phyloP scores from a whole-genome alignment of 371 early-diverging fungal genomes.

The Saksenaea vasiformis region DNA sequence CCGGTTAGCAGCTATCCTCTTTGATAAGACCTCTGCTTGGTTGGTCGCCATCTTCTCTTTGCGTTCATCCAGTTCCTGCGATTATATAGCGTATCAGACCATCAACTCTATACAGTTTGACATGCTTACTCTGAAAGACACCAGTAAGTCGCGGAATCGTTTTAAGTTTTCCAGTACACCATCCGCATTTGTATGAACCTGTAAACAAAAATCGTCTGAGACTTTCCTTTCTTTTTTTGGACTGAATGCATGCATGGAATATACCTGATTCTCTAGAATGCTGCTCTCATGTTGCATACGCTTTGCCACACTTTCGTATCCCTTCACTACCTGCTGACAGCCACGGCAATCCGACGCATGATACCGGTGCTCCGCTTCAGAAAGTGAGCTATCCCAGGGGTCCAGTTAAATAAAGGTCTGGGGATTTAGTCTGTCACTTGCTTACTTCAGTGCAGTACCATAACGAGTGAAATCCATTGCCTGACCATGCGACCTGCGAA shows the following conservation, averaged over 20 bases:
- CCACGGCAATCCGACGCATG: slow-evolving; percentile 61
- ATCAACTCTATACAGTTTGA: slow-evolving; percentile 26
- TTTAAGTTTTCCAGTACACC: slow-evolving; percentile 71
- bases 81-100: slow-evolving; percentile 15
- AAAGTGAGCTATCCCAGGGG: slow-evolving; percentile 13
- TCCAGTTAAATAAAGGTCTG: not conserved
- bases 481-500: slow-evolving; percentile 65
- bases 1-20: slow-evolving; percentile 33
- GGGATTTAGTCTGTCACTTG: not conserved
- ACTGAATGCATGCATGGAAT: not conserved
- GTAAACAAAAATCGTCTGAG: not conserved
- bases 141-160: slow-evolving; percentile 67
- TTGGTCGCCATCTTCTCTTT: slow-evolving; percentile 24
- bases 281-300: slow-evolving; percentile 57
- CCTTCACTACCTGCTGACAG: slow-evolving; percentile 61
- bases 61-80: slow-evolving; percentile 26
- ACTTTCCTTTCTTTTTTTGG: too few relatives aligned
- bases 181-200: slow-evolving; percentile 22
- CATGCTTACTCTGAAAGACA: slow-evolving; percentile 63
- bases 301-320: slow-evolving; percentile 60
- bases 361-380: slow-evolving; percentile 53
- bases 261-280: slow-evolving; percentile 60
- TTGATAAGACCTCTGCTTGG: slow-evolving; percentile 30
- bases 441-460: slow-evolving; percentile 57
- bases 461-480: slow-evolving; percentile 61